Evolutionary conservation across 2,329 filamentous ascomycete species (phyloP).

Genomic region (Stemphylium beticola): DNA sequence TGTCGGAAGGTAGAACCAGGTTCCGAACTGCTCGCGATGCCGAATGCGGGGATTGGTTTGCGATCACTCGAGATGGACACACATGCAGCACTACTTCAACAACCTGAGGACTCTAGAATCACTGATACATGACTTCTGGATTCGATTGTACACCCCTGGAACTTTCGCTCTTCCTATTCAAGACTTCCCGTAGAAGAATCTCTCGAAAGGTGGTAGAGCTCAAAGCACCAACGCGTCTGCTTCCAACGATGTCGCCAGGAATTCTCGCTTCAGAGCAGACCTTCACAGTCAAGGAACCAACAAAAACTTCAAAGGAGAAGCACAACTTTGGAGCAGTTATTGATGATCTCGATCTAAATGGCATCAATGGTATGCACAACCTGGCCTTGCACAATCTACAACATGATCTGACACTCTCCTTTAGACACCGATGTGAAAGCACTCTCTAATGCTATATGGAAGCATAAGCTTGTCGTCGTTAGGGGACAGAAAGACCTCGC

Average conservation of each 20-base stretch:
- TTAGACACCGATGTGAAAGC: background rate
- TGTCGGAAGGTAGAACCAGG: too few species aligned
- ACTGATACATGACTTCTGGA: background rate
- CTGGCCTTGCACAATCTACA: too few species aligned
- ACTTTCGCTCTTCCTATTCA: background rate
- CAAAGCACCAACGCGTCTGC: background rate
- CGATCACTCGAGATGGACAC: too few species aligned
- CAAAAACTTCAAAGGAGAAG: conserved; percentile 9
- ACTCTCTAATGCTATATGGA: conserved; percentile 52
- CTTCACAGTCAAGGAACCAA: conserved; percentile 8
- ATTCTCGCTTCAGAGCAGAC: background rate
- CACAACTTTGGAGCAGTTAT: conserved; percentile 33
- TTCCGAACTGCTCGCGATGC: too few species aligned
- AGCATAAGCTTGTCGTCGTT: conserved; percentile 53
- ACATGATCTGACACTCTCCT: background rate
- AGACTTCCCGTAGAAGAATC: background rate
- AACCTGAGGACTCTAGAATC: too few species aligned
- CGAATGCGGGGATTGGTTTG: too few species aligned
- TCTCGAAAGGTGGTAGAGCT: background rate
- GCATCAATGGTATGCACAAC: conserved; percentile 29
- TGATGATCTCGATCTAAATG: conserved; percentile 48
- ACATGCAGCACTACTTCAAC: too few species aligned
- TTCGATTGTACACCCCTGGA: background rate
- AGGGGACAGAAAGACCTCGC: conserved; percentile 52
- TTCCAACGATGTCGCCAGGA: background rate